Evolutionary conservation across 768 basidiomycete species (phyloP).

Genomic region (Strobilomyces confusus): DNA sequence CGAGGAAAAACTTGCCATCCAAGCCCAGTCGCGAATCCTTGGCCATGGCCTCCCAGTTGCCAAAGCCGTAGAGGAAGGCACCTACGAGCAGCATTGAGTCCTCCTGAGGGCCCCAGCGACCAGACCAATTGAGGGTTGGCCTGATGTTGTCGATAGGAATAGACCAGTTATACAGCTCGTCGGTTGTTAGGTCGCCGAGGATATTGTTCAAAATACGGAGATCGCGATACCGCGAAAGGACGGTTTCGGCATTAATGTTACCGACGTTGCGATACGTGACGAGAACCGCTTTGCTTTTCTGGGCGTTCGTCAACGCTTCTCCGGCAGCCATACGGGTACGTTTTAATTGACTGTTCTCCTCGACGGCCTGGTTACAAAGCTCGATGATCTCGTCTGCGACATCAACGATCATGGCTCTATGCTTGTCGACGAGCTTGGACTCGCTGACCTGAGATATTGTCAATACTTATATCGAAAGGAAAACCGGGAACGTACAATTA

Average conservation of each 20-base stretch:
- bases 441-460: conserved; percentile 66
- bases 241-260: conserved; percentile 97
- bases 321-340: conserved; percentile 71
- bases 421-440: conserved; percentile 89
- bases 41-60: conserved; percentile 93
- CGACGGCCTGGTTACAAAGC: conserved; percentile 77
- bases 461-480: background rate
- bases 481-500: conserved; percentile 63
- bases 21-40: conserved; percentile 83
- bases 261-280: conserved; percentile 85
- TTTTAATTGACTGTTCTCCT: conserved; percentile 79
- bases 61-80: conserved; percentile 90
- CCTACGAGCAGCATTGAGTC: conserved; percentile 95
- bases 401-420: conserved; percentile 86
- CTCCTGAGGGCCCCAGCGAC: conserved; percentile 88
- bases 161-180: conserved; percentile 76
- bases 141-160: conserved; percentile 93
- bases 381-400: conserved; percentile 92
- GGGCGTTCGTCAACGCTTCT: conserved; percentile 85
- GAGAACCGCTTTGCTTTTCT: conserved; percentile 96
- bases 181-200: conserved; percentile 54
- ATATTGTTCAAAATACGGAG: conserved; percentile 84
- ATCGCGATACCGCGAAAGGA: conserved; percentile 84
- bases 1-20: conserved; percentile 94
- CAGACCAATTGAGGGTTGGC: conserved; percentile 94